A percentile compares a stretch with the other conserved stretches of the same genome.
These are phyloP conservation scores for Gossypium mustelinum DNA, from an alignment of 345 rosid species.

Conservation along the genomic window DNA sequence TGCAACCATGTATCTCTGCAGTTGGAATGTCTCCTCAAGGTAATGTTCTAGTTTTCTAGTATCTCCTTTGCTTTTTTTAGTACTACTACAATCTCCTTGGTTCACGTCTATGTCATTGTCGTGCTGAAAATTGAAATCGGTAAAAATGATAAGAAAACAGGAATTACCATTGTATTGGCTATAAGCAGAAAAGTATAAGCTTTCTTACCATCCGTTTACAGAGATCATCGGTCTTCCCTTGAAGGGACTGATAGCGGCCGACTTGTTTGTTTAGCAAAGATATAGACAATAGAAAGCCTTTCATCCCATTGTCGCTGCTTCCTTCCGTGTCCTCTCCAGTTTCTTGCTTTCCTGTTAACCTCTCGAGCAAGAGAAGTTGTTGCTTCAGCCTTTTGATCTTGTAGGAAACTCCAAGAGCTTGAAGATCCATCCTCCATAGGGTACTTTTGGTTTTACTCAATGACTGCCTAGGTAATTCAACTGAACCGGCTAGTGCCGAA, in stretches of 20 bases:
- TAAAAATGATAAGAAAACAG: not conserved
- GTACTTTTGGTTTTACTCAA: conserved; percentile 32
- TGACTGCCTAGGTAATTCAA: conserved; percentile 30
- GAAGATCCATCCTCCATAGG: conserved; percentile 81
- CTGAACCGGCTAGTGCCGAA: conserved; percentile 21
- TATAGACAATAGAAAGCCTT: conserved; percentile 40
- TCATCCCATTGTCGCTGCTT: conserved; percentile 32
- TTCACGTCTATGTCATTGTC: conserved; percentile 34
- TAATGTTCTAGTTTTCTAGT: conserved; percentile 61
- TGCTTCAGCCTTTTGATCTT: conserved; percentile 93
- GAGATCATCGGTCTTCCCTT: conserved; percentile 77
- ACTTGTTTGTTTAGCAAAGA: conserved; percentile 76
- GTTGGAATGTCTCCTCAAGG: conserved; percentile 82
- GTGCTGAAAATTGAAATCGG: conserved; percentile 41
- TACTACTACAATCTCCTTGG: conserved; percentile 24
- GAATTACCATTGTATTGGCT: no score
- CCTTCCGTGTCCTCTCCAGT: conserved; percentile 33
- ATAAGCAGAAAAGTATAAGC: no score
- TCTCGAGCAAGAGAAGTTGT: conserved; percentile 82
- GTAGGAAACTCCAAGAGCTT: conserved; percentile 88
- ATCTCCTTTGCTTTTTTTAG: conserved; percentile 33
- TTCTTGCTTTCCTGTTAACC: conserved; percentile 63
- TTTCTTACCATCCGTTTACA: conserved; percentile 79
- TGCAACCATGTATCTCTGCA: conserved; percentile 78
- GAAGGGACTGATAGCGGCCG: conserved; percentile 78